Base-by-base conservation (phyloP, 2,329 filamentous ascomycete species). In the Hysterium pulicare region DNA sequence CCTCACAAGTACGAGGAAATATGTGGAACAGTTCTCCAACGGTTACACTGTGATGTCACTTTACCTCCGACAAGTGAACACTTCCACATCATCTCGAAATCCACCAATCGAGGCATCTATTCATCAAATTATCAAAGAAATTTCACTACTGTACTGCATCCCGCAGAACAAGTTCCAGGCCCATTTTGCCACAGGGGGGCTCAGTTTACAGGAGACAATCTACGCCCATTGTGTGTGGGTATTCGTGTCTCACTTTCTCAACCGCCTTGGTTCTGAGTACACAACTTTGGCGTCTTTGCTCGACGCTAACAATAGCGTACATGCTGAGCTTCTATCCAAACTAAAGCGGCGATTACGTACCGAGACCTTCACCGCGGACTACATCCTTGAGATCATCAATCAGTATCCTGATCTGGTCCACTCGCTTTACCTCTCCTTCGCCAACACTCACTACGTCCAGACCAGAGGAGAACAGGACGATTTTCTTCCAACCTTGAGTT, bases 151-250 rank as follows among this genome's bases (percentile, higher is more conserved):
- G 15, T 98, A 97, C 81, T 98, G 93, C 68, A 86, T 98, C 54
- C 93, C 93, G 11, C 91, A 95, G 69, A 98, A 95, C 77, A 93
- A 90, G 70, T 89, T 98, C 67, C 91, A 96, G 70, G 75, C 78
- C 45, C 81, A 95, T 56, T 98, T 98, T 68, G 87, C 87, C 38
- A 83, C 81, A 13, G 90, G 90, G 38, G 81, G 85, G 55, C 76
- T 98, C 51, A 96, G 90, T 62, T 76, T 98, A 39, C 93, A 98
- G 68, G 93, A 98, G 72, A 90, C 91, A 10, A 90, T 96, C 59
- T 98, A 98, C 65, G 90, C 90, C 21, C 93, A 98, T 72, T 95
- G 88, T 64, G 88, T 94, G 5, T 96, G 91, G 87, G 90, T 97
- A 23, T 98, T 96, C 61, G 86, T 96, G 28, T 90, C 95, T 62